phyloP scores from a whole-genome alignment of 176 grass and related monocot genomes.

The Bromus sterilis region DNA sequence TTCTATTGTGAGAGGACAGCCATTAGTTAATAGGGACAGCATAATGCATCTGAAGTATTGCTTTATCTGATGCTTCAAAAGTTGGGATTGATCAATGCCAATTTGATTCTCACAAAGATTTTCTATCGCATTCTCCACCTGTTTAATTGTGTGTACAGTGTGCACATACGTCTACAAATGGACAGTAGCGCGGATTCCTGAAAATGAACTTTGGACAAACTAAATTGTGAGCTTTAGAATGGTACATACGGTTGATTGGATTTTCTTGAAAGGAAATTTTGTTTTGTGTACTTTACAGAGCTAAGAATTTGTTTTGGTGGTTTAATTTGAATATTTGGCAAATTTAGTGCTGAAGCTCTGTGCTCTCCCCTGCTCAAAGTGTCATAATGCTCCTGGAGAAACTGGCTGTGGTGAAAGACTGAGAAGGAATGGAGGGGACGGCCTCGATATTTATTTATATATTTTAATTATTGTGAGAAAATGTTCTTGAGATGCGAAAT shows the following conservation, averaged over 20 bases:
- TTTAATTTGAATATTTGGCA: not conserved
- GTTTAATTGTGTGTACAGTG: not conserved
- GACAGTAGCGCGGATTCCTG: not conserved
- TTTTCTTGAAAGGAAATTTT: not conserved
- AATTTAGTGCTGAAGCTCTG: not conserved
- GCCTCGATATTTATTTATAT: not conserved
- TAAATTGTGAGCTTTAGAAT: not conserved
- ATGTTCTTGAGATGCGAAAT: not conserved
- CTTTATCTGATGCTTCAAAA: constrained; percentile 6
- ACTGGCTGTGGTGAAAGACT: not conserved
- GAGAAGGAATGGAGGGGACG: not conserved
- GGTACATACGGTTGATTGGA: not conserved
- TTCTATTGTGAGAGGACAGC: constrained; percentile 11
- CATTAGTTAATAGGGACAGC: not conserved
- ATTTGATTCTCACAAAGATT: constrained; percentile 2
- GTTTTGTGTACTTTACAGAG: not conserved
- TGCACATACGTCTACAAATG: not conserved
- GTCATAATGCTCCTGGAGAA: not conserved
- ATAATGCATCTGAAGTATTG: not conserved
- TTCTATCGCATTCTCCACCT: not conserved
- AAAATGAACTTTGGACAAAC: not conserved
- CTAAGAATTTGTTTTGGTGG: not conserved
- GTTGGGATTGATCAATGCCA: not conserved
- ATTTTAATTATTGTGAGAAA: not conserved
- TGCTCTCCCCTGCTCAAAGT: not conserved